These are phyloP conservation scores for Cordyceps tenuipes DNA, from an alignment of 2,329 filamentous ascomycete species.

Conservation along the genomic window DNA sequence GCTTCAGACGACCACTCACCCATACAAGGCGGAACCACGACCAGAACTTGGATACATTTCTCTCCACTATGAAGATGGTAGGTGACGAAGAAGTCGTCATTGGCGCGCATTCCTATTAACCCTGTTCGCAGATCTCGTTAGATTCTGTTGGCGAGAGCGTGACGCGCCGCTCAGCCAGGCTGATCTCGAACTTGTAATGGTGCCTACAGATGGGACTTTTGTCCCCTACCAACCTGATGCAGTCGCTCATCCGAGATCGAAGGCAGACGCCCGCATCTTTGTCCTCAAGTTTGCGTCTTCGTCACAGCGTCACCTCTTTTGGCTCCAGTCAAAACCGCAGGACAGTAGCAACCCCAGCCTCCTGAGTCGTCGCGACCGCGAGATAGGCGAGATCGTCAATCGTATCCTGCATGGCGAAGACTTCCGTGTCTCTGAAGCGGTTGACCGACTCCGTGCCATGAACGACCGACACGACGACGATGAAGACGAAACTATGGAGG, in stretches of 20 bases:
- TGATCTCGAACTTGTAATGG: constrained; percentile 86
- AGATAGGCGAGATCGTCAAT: constrained; percentile 83
- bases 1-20: constrained; percentile 38
- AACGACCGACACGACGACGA: constrained; percentile 47
- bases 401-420: constrained; percentile 80
- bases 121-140: constrained; percentile 60
- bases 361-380: constrained; percentile 78
- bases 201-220: constrained; percentile 83
- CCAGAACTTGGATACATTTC: constrained; percentile 79
- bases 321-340: constrained; percentile 89
- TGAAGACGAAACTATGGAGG: constrained; percentile 49
- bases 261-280: constrained; percentile 84
- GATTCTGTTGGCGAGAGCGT: constrained; percentile 95
- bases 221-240: constrained; percentile 62
- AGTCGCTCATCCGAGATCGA: constrained; percentile 47
- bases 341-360: constrained; percentile 60
- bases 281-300: constrained; percentile 90
- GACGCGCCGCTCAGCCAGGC: constrained; percentile 60
- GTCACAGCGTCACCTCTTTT: constrained; percentile 87
- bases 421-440: constrained; percentile 66
- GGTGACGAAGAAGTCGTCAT: constrained; percentile 9
- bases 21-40: constrained; percentile 64
- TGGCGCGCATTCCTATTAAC: neutral
- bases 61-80: constrained; percentile 85
- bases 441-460: constrained; percentile 52